These are phyloP conservation scores for Pseudogymnoascus sp. DNA, from an alignment of 2,329 filamentous ascomycete species.

Conservation along the genomic window DNA sequence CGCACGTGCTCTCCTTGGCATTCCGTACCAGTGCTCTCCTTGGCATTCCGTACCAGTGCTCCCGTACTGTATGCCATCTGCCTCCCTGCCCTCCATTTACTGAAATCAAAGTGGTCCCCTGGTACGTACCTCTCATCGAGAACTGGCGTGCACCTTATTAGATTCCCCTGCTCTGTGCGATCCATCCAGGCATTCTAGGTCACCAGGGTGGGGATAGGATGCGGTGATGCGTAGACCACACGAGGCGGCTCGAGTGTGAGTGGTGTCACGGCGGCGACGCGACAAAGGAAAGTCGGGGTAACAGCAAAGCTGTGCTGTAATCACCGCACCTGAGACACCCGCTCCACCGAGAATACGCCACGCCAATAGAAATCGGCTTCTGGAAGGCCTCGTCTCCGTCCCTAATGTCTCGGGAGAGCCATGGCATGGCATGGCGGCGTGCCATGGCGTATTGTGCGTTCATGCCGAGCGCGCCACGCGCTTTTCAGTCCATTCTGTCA, in stretches of 20 bases:
- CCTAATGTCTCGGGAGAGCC: not conserved
- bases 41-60: not conserved
- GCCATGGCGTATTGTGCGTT: not conserved
- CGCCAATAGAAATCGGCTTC: not conserved
- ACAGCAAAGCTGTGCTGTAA: not conserved
- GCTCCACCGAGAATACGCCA: not conserved
- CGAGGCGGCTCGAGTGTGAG: not conserved
- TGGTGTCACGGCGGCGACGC: not conserved
- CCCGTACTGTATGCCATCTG: not conserved
- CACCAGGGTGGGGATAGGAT: not conserved
- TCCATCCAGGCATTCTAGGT: not conserved
- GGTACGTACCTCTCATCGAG: slow-evolving; percentile 1
- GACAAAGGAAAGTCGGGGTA: not conserved
- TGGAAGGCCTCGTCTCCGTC: not conserved
- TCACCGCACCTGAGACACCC: not conserved
- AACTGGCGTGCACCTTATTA: not conserved
- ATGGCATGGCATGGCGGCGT: not conserved
- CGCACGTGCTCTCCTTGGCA: not conserved
- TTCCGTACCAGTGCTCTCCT: not conserved
- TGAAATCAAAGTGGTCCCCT: not conserved
- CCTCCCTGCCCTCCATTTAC: not conserved
- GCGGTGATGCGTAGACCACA: not conserved
- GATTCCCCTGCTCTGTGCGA: not conserved
- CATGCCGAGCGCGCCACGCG: not conserved
- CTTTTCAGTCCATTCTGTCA: not conserved